Conservation (phyloP, 148 eudicot genomes). For the Nepenthes gracilis region DNA sequence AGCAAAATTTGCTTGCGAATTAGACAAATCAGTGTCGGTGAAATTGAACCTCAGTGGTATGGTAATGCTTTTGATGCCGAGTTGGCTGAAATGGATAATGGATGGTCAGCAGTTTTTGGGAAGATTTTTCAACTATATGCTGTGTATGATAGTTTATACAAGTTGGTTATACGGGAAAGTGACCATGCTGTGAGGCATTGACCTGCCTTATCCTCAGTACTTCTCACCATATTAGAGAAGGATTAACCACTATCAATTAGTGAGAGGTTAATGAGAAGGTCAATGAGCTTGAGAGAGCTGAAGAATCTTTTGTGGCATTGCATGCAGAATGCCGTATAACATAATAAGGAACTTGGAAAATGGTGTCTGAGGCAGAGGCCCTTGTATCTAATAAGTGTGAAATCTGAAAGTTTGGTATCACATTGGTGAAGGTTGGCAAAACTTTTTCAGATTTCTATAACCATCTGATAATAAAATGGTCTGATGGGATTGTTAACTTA, state of each 20-base stretch:
- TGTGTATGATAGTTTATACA: constrained; percentile 32
- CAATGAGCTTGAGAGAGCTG: constrained; percentile 55
- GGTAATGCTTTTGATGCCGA: constrained; percentile 38
- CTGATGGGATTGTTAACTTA: not conserved
- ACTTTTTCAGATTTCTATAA: constrained; percentile 36
- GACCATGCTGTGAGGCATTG: constrained; percentile 35
- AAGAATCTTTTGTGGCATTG: constrained; percentile 66
- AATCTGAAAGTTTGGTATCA: constrained; percentile 30
- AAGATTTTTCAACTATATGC: constrained; percentile 41
- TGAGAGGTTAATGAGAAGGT: constrained; percentile 46
- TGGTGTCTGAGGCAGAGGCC: constrained; percentile 55
- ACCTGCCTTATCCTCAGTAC: constrained; percentile 37
- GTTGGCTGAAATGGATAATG: constrained; percentile 50
- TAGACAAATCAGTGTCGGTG: constrained; percentile 49
- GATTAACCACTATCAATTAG: constrained; percentile 39
- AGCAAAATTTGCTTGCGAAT: constrained; percentile 29
- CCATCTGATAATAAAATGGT: constrained; percentile 64
- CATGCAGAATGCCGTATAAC: constrained; percentile 78
- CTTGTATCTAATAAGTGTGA: constrained; percentile 48
- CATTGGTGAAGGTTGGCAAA: constrained; percentile 32
- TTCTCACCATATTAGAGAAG: constrained; percentile 43
- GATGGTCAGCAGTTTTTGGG: constrained; percentile 45
- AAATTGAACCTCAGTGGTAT: constrained; percentile 46
- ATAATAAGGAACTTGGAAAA: constrained; percentile 53
- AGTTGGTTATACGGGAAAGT: constrained; percentile 43